Percentiles rank a stretch among this genome's conserved stretches.
phyloP scores from a whole-genome alignment of 306 rosid species.

The Biancaea sappan region DNA sequence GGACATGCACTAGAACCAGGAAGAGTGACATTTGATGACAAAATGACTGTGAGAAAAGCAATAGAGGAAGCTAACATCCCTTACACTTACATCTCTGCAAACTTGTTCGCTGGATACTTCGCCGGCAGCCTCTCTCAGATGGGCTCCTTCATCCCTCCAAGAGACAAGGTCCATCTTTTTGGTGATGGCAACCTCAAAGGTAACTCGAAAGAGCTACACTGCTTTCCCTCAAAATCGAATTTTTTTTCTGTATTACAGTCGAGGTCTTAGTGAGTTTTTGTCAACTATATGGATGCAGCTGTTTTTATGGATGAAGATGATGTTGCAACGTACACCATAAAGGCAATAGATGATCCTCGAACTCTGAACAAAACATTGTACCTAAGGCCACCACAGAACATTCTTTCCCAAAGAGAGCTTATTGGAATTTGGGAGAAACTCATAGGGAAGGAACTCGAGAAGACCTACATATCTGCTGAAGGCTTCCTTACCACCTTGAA shows the following conservation, averaged over 20 bases:
- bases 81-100: conserved; percentile 75
- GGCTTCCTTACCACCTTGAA: conserved; percentile 63
- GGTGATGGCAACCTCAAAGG: conserved; percentile 86
- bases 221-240: background rate
- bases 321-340: conserved; percentile 65
- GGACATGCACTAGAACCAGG: conserved; percentile 86
- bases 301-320: conserved; percentile 73
- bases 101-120: conserved; percentile 77
- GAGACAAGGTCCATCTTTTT: conserved; percentile 54
- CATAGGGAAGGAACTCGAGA: conserved; percentile 51
- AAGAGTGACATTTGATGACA: conserved; percentile 81
- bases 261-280: background rate
- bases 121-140: conserved; percentile 78
- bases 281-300: conserved; percentile 36
- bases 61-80: conserved; percentile 83
- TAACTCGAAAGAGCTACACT: background rate
- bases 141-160: conserved; percentile 66
- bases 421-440: conserved; percentile 73
- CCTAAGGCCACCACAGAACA: conserved; percentile 71
- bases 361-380: conserved; percentile 81
- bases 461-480: conserved; percentile 49
- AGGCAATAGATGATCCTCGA: conserved; percentile 75
- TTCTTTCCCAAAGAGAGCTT: conserved; percentile 69
- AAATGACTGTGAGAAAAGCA: conserved; percentile 69
- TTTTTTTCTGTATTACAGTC: background rate